Evolutionary conservation across 139 green algal genomes (phyloP), one percentile per base, ranked within the genome.

Genomic region (Haematococcus sp.): DNA sequence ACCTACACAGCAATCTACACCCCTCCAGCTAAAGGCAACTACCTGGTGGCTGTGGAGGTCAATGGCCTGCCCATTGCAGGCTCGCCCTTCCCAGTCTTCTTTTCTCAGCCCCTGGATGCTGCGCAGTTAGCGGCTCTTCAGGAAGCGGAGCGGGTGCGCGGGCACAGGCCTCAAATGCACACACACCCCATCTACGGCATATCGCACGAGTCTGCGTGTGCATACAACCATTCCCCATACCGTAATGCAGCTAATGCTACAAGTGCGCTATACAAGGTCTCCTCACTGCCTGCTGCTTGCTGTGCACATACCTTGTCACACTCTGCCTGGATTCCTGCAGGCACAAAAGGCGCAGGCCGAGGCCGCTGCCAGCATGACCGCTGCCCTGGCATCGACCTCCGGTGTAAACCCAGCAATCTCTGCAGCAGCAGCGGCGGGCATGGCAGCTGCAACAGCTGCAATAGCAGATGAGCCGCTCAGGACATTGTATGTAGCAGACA

Each of bases 11-110:
- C 83, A 54, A 88, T 63, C 0, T 97, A 97, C 84, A 85, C 84
- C 0, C 81, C 92, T 0, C 82, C 82, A 19, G 59, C 56, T 2
- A 90, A 90, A 46, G 93, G 93, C 60, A 91, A 92, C 73, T 97
- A 95, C 79, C 77, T 86, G 68, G 87, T 97, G 34, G 72, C 73
- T 2, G 70, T 89, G 7, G 79, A 94, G 65, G 70, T 94, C 58
- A 93, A 97, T 71, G 92, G 86, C 46, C 66, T 87, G 2, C 77
- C 84, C 5, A 88, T 97, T 44, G 84, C 84, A 51, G 91, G 89
- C 40, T 95, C 88, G 22, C 93, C 93, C 31, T 97, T 95, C 78
- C 93, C 90, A 33, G 86, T 97, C 9, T 97, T 94, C 80, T 97
- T 97, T 76, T 88, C 86, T 30, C 80, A 86, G 1, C 87, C 91